phyloP scores from a whole-genome alignment of 306 rosid species.

The Medicago arabica region DNA sequence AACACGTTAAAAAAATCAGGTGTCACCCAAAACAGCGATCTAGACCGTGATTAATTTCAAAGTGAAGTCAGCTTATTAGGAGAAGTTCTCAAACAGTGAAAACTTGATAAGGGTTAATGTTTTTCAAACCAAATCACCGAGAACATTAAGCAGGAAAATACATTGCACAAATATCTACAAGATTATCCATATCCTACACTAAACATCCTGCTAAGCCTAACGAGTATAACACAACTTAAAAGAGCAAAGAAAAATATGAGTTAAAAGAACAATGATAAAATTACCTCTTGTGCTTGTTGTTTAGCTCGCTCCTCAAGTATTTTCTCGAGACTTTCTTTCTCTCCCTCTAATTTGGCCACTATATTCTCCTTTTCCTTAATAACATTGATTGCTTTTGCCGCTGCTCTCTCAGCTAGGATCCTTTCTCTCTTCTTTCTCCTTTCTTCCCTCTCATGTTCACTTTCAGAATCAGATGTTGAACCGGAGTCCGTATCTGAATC shows the following conservation, averaged over 20 bases:
- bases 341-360: conserved; percentile 96
- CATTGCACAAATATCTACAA: background rate
- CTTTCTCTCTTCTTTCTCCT: conserved; percentile 70
- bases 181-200: background rate
- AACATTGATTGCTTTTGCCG: conserved; percentile 79
- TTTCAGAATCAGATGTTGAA: conserved; percentile 84
- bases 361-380: conserved; percentile 84
- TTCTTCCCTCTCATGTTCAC: conserved; percentile 86
- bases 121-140: conserved; percentile 25
- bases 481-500: conserved; percentile 76
- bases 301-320: conserved; percentile 87
- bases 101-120: conserved; percentile 1
- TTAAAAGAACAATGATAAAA: conserved; percentile 15
- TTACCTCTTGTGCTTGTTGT: conserved; percentile 94
- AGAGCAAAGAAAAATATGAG: conserved; percentile 27
- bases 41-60: background rate
- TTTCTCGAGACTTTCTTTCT: conserved; percentile 94
- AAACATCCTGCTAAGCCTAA: conserved; percentile 21
- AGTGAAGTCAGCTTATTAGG: conserved; percentile 3
- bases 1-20: conserved; percentile 10
- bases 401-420: conserved; percentile 86
- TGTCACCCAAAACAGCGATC: conserved; percentile 27
- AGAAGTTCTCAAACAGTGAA: conserved; percentile 10
- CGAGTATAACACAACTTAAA: conserved; percentile 20
- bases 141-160: conserved; percentile 21